Conservation (phyloP, 768 basidiomycete genomes). For the Leccinum variicolor region DNA sequence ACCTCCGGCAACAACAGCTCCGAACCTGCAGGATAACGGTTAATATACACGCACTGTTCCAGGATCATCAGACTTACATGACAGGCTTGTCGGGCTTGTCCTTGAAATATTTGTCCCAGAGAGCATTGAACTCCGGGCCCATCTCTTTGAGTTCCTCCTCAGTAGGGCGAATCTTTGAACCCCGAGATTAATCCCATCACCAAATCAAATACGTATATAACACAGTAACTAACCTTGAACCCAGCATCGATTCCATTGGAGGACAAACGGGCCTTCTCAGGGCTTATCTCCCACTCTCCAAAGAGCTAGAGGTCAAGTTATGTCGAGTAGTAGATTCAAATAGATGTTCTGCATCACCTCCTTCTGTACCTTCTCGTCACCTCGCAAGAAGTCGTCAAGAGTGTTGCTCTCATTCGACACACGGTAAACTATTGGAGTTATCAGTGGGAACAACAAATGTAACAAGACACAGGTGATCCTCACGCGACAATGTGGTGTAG, state of each 20-base stretch:
- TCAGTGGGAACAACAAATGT: not conserved
- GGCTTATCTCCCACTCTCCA: constrained; percentile 61
- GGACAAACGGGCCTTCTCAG: constrained; percentile 63
- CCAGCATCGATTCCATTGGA: constrained; percentile 75
- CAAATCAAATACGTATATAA: not conserved
- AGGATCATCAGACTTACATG: constrained; percentile 40
- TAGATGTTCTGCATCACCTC: constrained; percentile 36
- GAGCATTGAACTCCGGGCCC: constrained; percentile 71
- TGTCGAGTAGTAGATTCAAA: not conserved
- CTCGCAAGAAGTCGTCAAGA: constrained; percentile 67
- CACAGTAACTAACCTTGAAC: constrained; percentile 49
- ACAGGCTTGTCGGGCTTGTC: constrained; percentile 79
- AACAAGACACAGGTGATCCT: constrained; percentile 12
- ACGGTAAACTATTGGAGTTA: constrained; percentile 47
- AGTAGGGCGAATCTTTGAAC: constrained; percentile 58
- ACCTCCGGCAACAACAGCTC: constrained; percentile 64
- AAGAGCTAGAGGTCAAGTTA: constrained; percentile 38
- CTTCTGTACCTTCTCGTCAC: constrained; percentile 53
- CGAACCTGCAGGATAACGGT: constrained; percentile 40
- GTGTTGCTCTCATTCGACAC: constrained; percentile 64
- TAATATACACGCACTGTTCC: not conserved
- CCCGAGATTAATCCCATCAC: not conserved
- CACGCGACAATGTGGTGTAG: constrained; percentile 65
- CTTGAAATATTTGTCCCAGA: constrained; percentile 72
- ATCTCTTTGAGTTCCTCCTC: constrained; percentile 70